Base-by-base conservation (phyloP, 139 green algal species). In the Mesotaenium endlicherianum region DNA sequence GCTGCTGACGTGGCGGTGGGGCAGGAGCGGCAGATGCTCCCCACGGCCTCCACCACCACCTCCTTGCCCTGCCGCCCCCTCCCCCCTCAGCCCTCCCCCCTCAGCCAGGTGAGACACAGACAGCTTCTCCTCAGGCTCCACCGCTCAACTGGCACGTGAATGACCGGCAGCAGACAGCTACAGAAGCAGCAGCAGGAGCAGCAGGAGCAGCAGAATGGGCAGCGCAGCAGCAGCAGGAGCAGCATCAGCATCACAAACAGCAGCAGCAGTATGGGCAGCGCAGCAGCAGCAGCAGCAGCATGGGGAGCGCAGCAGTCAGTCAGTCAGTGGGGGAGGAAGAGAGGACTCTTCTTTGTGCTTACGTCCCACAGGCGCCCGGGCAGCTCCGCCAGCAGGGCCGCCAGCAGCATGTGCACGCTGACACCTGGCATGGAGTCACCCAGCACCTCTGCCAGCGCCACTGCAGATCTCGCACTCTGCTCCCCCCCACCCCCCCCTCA, bases 341-440 rank as follows among this genome's bases (percentile, higher is more conserved):
- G 53, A 64, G 53, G 20, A 26, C 4, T 2, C 4, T 64, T 64
- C 3, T 31, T 64, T 5, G 34, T 2, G 11, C 71, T 47, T 26
- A 82, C 75, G 42, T 82, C 75, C 75, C 75, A 82, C 40, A 82
- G 36, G 39, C 75, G 75, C 34, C 75, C 75, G 42, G 75, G 75
- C 38, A 82, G 75, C 26, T 82, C 44, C 8, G 41, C 36, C 8
- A 82, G 49, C 59, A 82, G 43, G 3, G 31, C 50, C 20, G 41
- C 41, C 16, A 82, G 31, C 20, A 82, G 39, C 53, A 36, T 41
- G 4, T 31, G 26, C 30, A 82, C 20, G 60, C 47, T 76, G 3
- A 41, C 38, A n/a, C 34, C 34, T 42, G 55, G 39, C 14, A 42
- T 76, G 50, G 78, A 30, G 3, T 39, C 53, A 34, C 53, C 38